These are phyloP conservation scores for Amoebophrya sp. DNA, from an alignment of 169 alveolate genomes.

Conservation along the genomic window DNA sequence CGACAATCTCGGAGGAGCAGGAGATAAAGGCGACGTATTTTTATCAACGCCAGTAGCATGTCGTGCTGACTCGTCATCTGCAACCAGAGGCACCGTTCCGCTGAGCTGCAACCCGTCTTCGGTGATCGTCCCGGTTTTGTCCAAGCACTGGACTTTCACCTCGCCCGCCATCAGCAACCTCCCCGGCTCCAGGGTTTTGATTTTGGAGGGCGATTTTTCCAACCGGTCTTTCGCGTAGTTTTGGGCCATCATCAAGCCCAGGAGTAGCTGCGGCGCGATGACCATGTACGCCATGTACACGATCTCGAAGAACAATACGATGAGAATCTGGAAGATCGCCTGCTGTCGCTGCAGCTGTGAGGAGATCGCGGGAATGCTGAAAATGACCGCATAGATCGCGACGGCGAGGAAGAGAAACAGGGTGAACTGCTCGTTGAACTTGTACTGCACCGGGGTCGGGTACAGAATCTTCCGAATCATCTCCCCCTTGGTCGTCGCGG, in stretches of 20 bases:
- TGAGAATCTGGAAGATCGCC: too few species aligned
- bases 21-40: too few species aligned
- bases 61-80: too few species aligned
- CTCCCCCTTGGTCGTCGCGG: constrained; percentile 66
- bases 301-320: not conserved
- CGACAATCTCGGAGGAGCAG: too few species aligned
- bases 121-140: constrained; percentile 14
- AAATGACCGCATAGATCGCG: not conserved
- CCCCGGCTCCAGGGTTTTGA: not conserved
- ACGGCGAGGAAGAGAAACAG: not conserved
- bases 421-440: constrained; percentile 53
- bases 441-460: constrained; percentile 58
- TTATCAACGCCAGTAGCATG: too few species aligned
- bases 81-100: not conserved
- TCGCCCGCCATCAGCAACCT: not conserved
- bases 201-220: not conserved
- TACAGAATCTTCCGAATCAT: constrained; percentile 65
- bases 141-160: not conserved
- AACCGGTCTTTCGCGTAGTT: not conserved
- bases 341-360: too few species aligned
- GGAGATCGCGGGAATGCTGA: not conserved
- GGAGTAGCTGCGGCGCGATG: not conserved
- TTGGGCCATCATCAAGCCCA: not conserved
- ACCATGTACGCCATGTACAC: not conserved
- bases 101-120: not conserved